Evolutionary conservation across 139 green algal species (phyloP).

Genomic region (Diplosphaera chodatii): DNA sequence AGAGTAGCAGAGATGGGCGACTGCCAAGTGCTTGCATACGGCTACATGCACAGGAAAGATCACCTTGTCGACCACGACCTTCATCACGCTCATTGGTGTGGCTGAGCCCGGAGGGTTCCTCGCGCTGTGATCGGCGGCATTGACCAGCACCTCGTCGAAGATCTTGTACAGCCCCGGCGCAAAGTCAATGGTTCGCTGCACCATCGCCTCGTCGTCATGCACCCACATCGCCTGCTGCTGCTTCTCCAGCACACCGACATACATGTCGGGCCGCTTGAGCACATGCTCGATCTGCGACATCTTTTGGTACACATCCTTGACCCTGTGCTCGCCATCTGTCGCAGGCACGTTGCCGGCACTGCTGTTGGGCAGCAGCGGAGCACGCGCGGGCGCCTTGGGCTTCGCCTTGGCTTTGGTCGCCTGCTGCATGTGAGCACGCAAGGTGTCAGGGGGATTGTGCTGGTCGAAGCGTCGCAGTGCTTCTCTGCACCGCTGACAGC

Average conservation of each 20-base stretch:
- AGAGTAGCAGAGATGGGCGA: too few species aligned
- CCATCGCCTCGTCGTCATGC: constrained; percentile 72
- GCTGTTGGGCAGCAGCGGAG: not conserved
- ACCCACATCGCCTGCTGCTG: constrained; percentile 88
- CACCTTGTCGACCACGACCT: constrained; percentile 77
- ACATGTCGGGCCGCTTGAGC: constrained; percentile 95
- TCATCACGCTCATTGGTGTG: constrained; percentile 81
- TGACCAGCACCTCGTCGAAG: constrained; percentile 99
- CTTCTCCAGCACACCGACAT: constrained; percentile 88
- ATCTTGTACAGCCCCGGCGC: constrained; percentile 99
- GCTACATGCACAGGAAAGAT: constrained; percentile 6
- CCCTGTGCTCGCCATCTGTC: not conserved
- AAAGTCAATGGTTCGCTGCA: constrained; percentile 56
- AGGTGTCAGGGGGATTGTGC: too few species aligned
- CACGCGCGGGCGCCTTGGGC: too few species aligned
- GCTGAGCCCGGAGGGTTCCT: constrained; percentile 47
- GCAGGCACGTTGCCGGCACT: not conserved
- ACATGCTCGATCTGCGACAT: constrained; percentile 98
- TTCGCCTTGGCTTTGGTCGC: not conserved
- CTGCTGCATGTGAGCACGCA: not conserved
- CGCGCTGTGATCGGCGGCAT: constrained; percentile 98
- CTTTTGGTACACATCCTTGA: constrained; percentile 97
- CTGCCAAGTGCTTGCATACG: too few species aligned
- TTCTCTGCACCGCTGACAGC: too few species aligned
- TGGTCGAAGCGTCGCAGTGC: too few species aligned